Evolutionary conservation across 768 basidiomycete genomes (phyloP).

Genomic region (Pleurotus djamor): DNA sequence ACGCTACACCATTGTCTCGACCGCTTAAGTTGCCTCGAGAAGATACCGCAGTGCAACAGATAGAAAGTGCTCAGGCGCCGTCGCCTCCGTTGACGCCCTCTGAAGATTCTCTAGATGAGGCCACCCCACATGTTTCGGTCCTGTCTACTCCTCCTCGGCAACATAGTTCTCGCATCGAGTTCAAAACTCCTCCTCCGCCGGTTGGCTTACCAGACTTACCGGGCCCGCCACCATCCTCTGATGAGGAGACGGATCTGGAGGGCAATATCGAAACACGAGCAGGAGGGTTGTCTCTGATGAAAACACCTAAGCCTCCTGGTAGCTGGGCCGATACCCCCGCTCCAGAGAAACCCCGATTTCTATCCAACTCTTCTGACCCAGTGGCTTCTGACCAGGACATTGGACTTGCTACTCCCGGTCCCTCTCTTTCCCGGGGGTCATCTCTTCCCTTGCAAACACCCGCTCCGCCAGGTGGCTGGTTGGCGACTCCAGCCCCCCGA

Average conservation of each 20-base stretch:
- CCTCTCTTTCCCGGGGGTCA: slow-evolving; percentile 48
- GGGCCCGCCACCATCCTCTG: slow-evolving; percentile 58
- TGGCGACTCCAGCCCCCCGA: slow-evolving; percentile 49
- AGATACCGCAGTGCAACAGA: slow-evolving; percentile 15
- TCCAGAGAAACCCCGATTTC: slow-evolving; percentile 25
- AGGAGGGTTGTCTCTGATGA: slow-evolving; percentile 21
- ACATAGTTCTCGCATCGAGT: slow-evolving; percentile 40
- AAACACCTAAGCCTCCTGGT: slow-evolving; percentile 47
- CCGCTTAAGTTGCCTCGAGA: slow-evolving; percentile 10
- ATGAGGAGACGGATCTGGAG: slow-evolving; percentile 35
- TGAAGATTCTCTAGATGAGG: slow-evolving; percentile 4
- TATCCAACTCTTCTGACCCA: slow-evolving; percentile 13
- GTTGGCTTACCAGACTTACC: slow-evolving; percentile 64
- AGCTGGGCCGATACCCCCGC: slow-evolving; percentile 31
- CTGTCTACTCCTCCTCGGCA: slow-evolving; percentile 48
- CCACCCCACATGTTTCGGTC: slow-evolving; percentile 10
- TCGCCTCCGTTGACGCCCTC: slow-evolving; percentile 29
- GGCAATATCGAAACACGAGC: slow-evolving; percentile 12
- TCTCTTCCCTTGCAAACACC: slow-evolving; percentile 55
- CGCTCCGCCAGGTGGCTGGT: slow-evolving; percentile 69
- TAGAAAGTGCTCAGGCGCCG: slow-evolving; percentile 5
- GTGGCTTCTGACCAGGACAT: slow-evolving; percentile 23
- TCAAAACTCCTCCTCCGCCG: slow-evolving; percentile 64
- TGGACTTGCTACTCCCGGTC: slow-evolving; percentile 43
- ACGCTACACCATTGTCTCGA: too few relatives aligned